Conservation (phyloP, 306 rosid genomes). For the Trifolium fragiferum region DNA sequence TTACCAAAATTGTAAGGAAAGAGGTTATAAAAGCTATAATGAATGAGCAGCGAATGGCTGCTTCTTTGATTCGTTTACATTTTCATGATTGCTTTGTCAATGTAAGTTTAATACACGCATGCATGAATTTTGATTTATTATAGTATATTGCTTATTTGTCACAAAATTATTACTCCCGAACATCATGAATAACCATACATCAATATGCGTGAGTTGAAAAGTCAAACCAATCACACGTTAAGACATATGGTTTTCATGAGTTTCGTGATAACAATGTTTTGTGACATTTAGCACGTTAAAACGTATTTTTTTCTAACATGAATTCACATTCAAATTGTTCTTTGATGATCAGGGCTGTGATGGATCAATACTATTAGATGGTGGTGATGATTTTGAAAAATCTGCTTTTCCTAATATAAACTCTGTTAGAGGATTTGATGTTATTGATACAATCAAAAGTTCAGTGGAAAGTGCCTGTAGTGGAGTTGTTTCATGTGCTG, state of each 20-base stretch:
- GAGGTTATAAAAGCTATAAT: conserved; percentile 63
- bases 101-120: conserved; percentile 48
- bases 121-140: background rate
- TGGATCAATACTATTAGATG: conserved; percentile 77
- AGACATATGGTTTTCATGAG: too few species aligned
- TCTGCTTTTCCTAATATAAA: conserved; percentile 69
- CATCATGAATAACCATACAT: too few species aligned
- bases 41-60: conserved; percentile 83
- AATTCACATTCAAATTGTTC: background rate
- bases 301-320: background rate
- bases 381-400: conserved; percentile 59
- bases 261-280: background rate
- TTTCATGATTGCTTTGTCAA: conserved; percentile 96
- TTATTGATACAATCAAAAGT: conserved; percentile 73
- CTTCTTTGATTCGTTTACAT: conserved; percentile 88
- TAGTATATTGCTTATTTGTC: background rate
- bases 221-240: too few species aligned
- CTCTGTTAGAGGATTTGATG: conserved; percentile 82
- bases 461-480: conserved; percentile 77
- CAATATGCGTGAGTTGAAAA: too few species aligned
- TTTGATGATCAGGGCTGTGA: conserved; percentile 76
- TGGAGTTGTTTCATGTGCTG: conserved; percentile 91
- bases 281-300: background rate
- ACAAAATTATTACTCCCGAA: too few species aligned
- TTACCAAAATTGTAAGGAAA: conserved; percentile 59